A percentile compares a stretch with the other conserved stretches of the same genome.
These are phyloP conservation scores for Galerina marginata DNA, from an alignment of 768 basidiomycete genomes.

Conservation along the genomic window DNA sequence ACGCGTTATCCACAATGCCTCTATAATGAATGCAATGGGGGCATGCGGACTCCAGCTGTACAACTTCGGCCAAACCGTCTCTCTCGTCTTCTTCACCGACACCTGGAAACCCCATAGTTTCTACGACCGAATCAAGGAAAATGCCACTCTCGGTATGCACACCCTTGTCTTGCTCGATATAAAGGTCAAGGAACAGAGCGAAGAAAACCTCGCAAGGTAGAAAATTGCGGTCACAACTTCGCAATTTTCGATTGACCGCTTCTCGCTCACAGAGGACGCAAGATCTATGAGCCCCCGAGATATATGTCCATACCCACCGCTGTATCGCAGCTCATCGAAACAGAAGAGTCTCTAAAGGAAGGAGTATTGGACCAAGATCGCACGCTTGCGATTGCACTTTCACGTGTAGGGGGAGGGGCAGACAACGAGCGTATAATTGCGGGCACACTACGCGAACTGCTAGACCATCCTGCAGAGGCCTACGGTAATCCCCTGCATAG, in stretches of 20 bases:
- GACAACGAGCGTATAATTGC: conserved; percentile 79
- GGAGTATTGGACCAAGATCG: conserved; percentile 56
- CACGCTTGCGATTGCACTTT: conserved; percentile 77
- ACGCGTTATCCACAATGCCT: conserved; percentile 93
- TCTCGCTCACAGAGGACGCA: conserved; percentile 69
- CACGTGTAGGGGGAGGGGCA: conserved; percentile 74
- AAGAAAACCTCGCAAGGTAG: conserved; percentile 93
- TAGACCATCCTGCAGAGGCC: conserved; percentile 59
- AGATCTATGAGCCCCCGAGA: conserved; percentile 95
- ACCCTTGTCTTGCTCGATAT: conserved; percentile 96
- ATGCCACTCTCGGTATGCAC: conserved; percentile 85
- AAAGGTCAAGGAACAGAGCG: conserved; percentile 97
- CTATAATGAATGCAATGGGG: conserved; percentile 95
- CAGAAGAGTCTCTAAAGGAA: conserved; percentile 58
- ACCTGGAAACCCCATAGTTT: conserved; percentile 96
- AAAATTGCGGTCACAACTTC: conserved; percentile 20
- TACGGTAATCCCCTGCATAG: conserved; percentile 92
- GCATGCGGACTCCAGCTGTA: conserved; percentile 96
- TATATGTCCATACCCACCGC: conserved; percentile 96
- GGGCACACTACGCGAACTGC: conserved; percentile 83
- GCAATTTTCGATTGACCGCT: not conserved
- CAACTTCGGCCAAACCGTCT: conserved; percentile 96
- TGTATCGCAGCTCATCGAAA: conserved; percentile 77
- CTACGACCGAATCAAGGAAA: conserved; percentile 93
- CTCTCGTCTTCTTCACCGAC: conserved; percentile 96